Evolutionary conservation across 2,329 filamentous ascomycete genomes (phyloP).

Genomic region (Alternaria arbusti): DNA sequence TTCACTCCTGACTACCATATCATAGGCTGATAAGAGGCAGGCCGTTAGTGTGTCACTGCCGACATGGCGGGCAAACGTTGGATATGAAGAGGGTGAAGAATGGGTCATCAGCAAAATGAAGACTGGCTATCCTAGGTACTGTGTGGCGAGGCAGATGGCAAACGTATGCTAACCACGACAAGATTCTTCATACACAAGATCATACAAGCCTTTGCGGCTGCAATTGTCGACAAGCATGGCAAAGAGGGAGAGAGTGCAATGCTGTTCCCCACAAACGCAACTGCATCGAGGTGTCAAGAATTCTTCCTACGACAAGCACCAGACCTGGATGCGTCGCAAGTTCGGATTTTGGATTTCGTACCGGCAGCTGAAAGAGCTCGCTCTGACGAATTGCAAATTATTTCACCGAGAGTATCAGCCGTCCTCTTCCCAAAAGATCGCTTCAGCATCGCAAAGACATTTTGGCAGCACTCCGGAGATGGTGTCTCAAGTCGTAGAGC

Average conservation of each 20-base stretch:
- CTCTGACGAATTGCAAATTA: constrained; percentile 54
- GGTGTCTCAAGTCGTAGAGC: constrained; percentile 89
- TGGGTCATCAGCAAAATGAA: constrained; percentile 87
- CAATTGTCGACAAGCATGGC: constrained; percentile 71
- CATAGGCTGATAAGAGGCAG: constrained; percentile 55
- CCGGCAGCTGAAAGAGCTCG: constrained; percentile 63
- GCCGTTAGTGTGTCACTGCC: constrained; percentile 95
- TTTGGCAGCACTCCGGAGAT: constrained; percentile 96
- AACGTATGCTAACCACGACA: constrained; percentile 13
- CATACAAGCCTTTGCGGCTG: constrained; percentile 74
- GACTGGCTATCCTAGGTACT: constrained; percentile 86
- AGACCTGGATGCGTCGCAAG: constrained; percentile 55
- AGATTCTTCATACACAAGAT: constrained; percentile 92
- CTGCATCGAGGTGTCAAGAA: constrained; percentile 74
- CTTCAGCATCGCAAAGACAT: constrained; percentile 82
- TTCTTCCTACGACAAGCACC: constrained; percentile 72
- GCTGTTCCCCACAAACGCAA: constrained; percentile 76
- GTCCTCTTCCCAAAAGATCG: constrained; percentile 73
- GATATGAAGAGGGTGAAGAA: constrained; percentile 88
- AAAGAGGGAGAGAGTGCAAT: constrained; percentile 71
- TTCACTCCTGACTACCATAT: background rate
- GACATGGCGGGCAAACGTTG: constrained; percentile 89
- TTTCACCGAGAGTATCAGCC: constrained; percentile 54
- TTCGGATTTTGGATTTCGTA: constrained; percentile 67
- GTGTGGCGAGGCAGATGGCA: background rate